These are phyloP conservation scores for Brettanomyces sp. DNA, from an alignment of 805 yeast genomes.

Conservation along the genomic window DNA sequence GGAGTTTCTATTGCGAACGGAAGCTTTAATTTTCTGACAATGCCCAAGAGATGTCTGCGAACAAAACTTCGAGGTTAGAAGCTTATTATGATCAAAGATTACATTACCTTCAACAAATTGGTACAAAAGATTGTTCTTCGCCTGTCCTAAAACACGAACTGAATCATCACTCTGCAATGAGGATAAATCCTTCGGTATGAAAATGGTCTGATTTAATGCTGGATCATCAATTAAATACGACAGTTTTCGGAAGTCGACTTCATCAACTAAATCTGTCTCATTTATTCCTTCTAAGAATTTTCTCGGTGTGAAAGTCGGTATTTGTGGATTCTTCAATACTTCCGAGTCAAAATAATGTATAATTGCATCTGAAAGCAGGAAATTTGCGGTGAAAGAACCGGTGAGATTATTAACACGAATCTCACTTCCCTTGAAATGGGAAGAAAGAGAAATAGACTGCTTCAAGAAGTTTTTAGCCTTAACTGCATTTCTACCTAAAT, in stretches of 20 bases:
- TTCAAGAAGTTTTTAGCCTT: slow-evolving; percentile 20
- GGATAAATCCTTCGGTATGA: slow-evolving; percentile 14
- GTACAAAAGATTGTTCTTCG: slow-evolving; percentile 38
- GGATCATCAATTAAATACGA: slow-evolving; percentile 46
- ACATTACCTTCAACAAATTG: slow-evolving; percentile 49
- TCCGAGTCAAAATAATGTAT: slow-evolving; percentile 36
- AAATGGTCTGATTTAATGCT: slow-evolving; percentile 44
- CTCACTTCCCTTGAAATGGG: slow-evolving; percentile 24
- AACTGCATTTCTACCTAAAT: slow-evolving; percentile 11
- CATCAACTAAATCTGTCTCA: slow-evolving; percentile 59
- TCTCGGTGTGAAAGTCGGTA: slow-evolving; percentile 38
- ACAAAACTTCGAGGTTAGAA: slow-evolving; percentile 48
- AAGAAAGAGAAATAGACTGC: slow-evolving; percentile 12
- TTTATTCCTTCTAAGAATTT: slow-evolving; percentile 52
- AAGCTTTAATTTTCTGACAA: slow-evolving; percentile 52
- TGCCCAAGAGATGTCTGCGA: slow-evolving; percentile 41
- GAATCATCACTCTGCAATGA: slow-evolving; percentile 9
- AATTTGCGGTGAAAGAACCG: slow-evolving; percentile 29
- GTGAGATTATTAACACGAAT: slow-evolving; percentile 30
- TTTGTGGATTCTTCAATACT: slow-evolving; percentile 9
- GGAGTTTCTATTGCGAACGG: slow-evolving; percentile 21
- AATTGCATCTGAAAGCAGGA: slow-evolving; percentile 37
- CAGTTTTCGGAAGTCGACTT: slow-evolving; percentile 52
- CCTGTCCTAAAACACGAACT: slow-evolving; percentile 6
- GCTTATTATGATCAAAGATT: slow-evolving; percentile 26